Evolutionary conservation across 768 basidiomycete genomes (phyloP).

Genomic region (Kwoniella heveanensis): DNA sequence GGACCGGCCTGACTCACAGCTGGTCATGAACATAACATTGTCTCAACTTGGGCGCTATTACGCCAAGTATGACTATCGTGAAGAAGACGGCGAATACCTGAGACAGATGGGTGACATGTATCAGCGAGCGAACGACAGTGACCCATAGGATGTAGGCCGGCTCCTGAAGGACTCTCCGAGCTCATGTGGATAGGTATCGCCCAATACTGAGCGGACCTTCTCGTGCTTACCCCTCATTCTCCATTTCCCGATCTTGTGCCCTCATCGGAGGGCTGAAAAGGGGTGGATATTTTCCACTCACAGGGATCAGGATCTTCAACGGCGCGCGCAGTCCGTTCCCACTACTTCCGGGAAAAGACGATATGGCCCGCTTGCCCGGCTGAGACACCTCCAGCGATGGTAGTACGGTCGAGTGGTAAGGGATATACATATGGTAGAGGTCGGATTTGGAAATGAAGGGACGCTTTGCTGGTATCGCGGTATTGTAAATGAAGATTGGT

Average conservation of each 20-base stretch:
- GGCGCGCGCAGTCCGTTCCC: neutral
- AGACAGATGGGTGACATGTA: neutral
- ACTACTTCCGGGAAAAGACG: neutral
- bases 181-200: no score
- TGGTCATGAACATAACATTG: constrained; percentile 5
- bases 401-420: neutral
- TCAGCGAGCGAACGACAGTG: neutral
- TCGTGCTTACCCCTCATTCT: neutral
- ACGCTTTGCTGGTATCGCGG: no score
- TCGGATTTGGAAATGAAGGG: no score
- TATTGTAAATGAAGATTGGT: no score
- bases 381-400: neutral
- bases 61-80: neutral
- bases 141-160: no score
- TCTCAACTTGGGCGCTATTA: neutral
- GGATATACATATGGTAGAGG: neutral
- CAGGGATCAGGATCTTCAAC: constrained; percentile 9
- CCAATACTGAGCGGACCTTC: no score
- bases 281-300: no score
- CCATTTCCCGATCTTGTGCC: no score
- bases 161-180: no score
- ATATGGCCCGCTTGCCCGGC: neutral
- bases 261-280: no score
- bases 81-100: constrained; percentile 10
- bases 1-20: constrained; percentile 5